Evolutionary conservation across 2,329 filamentous ascomycete species (phyloP).

Genomic region (Colletotrichum spinosum): DNA sequence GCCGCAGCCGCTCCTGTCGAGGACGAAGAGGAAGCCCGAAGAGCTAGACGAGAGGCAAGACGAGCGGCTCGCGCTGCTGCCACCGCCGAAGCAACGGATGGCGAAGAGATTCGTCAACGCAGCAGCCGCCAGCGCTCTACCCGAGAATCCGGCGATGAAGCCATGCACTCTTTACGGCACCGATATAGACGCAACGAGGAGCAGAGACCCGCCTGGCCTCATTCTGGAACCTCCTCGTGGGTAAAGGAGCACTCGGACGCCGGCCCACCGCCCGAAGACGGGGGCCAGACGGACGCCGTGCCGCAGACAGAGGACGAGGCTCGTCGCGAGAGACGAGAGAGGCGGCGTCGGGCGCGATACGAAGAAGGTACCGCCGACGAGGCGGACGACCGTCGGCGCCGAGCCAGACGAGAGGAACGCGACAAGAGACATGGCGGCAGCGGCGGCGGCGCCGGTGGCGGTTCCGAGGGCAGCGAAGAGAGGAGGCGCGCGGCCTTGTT

Average conservation of each 20-base stretch:
- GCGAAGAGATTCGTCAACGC: slow-evolving; percentile 48
- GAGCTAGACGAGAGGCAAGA: slow-evolving; percentile 64
- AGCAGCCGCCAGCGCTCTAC: slow-evolving; percentile 55
- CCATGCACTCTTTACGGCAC: slow-evolving; percentile 53
- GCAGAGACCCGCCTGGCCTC: slow-evolving; percentile 63
- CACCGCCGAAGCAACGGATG: slow-evolving; percentile 46
- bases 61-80: slow-evolving; percentile 52
- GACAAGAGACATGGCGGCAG: slow-evolving; percentile 42
- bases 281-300: slow-evolving; percentile 48
- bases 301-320: slow-evolving; percentile 58
- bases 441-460: slow-evolving; percentile 41
- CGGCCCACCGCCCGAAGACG: slow-evolving; percentile 64
- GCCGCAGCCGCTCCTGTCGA: slow-evolving; percentile 42
- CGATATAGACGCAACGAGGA: slow-evolving; percentile 46
- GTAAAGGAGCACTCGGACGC: slow-evolving; percentile 74
- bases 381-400: slow-evolving; percentile 56
- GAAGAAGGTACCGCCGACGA: slow-evolving; percentile 56
- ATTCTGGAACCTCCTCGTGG: slow-evolving; percentile 74
- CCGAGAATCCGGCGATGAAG: slow-evolving; percentile 58
- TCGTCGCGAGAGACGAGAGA: slow-evolving; percentile 60
- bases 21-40: slow-evolving; percentile 67
- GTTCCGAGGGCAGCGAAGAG: slow-evolving; percentile 59
- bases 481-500: slow-evolving; percentile 56
- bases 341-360: slow-evolving; percentile 57
- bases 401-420: slow-evolving; percentile 58